Evolutionary conservation across 805 yeast genomes (phyloP), one percentile per base, ranked within the genome.

Genomic region (Saturnispora silvae): DNA sequence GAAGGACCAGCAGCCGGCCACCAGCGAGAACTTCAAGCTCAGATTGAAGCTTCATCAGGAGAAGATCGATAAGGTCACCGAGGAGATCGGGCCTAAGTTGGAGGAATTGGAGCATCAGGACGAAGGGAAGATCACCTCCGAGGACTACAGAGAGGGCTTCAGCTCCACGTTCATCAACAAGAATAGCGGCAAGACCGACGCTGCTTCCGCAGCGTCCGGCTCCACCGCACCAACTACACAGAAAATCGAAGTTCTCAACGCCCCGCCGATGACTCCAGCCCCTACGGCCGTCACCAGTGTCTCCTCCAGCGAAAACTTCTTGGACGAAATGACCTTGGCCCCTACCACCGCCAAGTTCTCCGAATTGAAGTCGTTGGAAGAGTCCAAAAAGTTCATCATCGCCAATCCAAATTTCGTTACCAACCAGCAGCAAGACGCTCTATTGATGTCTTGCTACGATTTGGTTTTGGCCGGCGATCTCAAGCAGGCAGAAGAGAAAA

Each of bases 381-480:
- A 60, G 37, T 65, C 78, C 47, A 68, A 75, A 44, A 61, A 59
- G 35, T 76, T 63, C 57, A 61, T 81, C 45, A 61, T 67, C 31
- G 54, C 53, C 54, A 83, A 79, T 56, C 73, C 82, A 28, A 65
- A 70, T 40, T 82, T 92, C 40, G 74, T 87, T 34, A 74, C 75
- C 4, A 85, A 80, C 45, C 77, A 77, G 43, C 96, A 92, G 54
- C 85, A 87, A 53, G 97, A 92, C 57, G 84, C 95, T 0, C 71
- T 92, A 41, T 66, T 87, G 54, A 87, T 89, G 96, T 78, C 79
- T 16, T 94, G 96, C 0, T 92, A 92, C 57, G 94, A 89, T 50
- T 64, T 67, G 39, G 84, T 85, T 54, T 65, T 89, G 43, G 74
- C 69, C 11, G 80, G 76, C 16, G 68, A 84, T 33, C 51, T 68